These are phyloP conservation scores for Lathyrus oleraceus DNA, from an alignment of 306 rosid species.

Conservation along the genomic window DNA sequence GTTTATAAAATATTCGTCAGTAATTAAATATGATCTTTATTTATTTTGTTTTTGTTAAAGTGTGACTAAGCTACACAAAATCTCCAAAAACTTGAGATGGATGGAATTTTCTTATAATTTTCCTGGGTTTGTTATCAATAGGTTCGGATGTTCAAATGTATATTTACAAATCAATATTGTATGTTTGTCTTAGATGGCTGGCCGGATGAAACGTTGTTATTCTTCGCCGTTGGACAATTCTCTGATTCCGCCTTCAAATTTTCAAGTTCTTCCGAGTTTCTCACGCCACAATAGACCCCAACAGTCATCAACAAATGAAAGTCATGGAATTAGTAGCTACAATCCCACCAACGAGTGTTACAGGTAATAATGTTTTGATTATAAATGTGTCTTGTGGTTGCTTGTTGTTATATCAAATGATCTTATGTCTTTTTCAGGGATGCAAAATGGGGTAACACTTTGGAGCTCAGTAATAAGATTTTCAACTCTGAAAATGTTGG, in stretches of 20 bases:
- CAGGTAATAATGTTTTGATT: conserved; percentile 35
- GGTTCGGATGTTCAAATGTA: no score
- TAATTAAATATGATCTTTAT: no score
- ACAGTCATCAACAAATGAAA: conserved; percentile 34
- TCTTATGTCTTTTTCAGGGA: conserved; percentile 36
- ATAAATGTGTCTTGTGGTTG: not conserved
- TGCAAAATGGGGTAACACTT: conserved; percentile 41
- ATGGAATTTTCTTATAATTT: no score
- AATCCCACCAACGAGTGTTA: conserved; percentile 32
- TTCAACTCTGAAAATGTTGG: conserved; percentile 33
- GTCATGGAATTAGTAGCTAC: conserved; percentile 18
- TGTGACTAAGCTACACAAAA: no score
- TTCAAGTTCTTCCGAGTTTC: conserved; percentile 40
- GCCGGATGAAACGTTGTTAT: conserved; percentile 40
- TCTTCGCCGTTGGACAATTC: conserved; percentile 40
- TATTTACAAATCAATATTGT: no score
- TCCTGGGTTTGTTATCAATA: no score
- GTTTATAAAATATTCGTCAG: no score
- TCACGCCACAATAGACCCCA: conserved; percentile 31
- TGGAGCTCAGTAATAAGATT: conserved; percentile 39
- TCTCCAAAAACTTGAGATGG: no score
- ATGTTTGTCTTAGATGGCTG: conserved; percentile 35
- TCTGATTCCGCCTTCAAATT: conserved; percentile 37
- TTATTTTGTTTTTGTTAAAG: no score
- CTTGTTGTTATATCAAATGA: not conserved